Percentiles rank a stretch among this genome's conserved stretches.
Conservation (phyloP, 2,329 filamentous ascomycete species). For the Pseudocercospora eumusae region DNA sequence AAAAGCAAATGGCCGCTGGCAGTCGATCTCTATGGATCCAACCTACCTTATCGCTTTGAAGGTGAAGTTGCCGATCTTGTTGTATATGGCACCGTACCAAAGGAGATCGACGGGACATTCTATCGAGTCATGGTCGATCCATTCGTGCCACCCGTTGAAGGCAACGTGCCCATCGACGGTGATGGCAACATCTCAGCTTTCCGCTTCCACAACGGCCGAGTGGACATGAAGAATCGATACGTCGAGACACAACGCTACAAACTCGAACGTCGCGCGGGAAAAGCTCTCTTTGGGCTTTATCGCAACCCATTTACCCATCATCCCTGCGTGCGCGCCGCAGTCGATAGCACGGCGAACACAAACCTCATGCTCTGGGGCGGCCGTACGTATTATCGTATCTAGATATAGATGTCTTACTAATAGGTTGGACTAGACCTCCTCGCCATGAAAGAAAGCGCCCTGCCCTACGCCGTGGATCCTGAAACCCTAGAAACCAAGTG, state of each 20-base stretch:
- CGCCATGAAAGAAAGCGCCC: slow-evolving; percentile 53
- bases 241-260: slow-evolving; percentile 49
- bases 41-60: slow-evolving; percentile 43
- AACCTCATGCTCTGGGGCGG: slow-evolving; percentile 61
- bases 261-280: slow-evolving; percentile 43
- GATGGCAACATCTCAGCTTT: slow-evolving; percentile 49
- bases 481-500: slow-evolving; percentile 45
- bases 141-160: slow-evolving; percentile 57
- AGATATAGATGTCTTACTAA: too few relatives aligned
- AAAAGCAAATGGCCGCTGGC: slow-evolving; percentile 25
- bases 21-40: slow-evolving; percentile 27
- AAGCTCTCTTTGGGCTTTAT: slow-evolving; percentile 56
- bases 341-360: slow-evolving; percentile 60
- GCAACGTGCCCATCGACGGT: slow-evolving; percentile 55
- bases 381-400: too few relatives aligned
- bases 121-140: slow-evolving; percentile 56
- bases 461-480: slow-evolving; percentile 45
- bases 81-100: slow-evolving; percentile 37
- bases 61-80: slow-evolving; percentile 42
- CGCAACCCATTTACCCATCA: slow-evolving; percentile 58
- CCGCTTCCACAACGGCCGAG: slow-evolving; percentile 45
- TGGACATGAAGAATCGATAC: slow-evolving; percentile 47
- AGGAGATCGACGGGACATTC: slow-evolving; percentile 39
- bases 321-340: slow-evolving; percentile 33
- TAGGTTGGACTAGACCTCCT: too few relatives aligned